Evolutionary conservation across 768 basidiomycete species (phyloP), one percentile per base, ranked within the genome.

Genomic region (Cytidiella melzeri): DNA sequence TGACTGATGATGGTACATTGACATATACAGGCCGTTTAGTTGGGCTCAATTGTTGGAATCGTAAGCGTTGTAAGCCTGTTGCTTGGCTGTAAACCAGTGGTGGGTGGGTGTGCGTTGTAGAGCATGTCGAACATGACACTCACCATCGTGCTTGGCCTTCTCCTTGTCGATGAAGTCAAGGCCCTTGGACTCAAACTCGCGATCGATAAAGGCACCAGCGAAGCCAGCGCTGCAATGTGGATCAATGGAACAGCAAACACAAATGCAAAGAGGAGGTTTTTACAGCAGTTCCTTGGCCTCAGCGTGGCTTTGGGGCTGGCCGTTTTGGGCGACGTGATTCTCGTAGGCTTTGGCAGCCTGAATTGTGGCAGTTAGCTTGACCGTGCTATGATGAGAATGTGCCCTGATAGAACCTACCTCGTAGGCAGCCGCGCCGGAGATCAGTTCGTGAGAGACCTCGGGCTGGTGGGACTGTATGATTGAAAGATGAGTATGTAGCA

Each of bases 391-490:
- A 12, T 6, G 48, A 10, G 19, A 6, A 13, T 19, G 6, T 9
- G 24, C 24, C 13, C 20, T 3, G n/a, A 36, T 12, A 15, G 10
- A 26, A 26, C 49, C 11, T 27, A 50, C 49, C 73, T 80, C 81
- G 63, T 71, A 87, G 25, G 80, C 63, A 6, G 83, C 83, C 38
- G 85, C 85, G 40, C 67, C 83, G 41, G 81, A 79, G 54, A 87
- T 73, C 41, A 86, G 61, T 65, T 87, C 79, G 61, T 87, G 84
- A 10, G 80, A 76, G 45, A 83, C 64, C 48, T 65, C 50, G 2
- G 83, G 77, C 67, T 82, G 66, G 69, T 84, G 83, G 10, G 72
- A 73, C 26, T 48, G 39, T 24, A 23, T 24, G 40, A n/a, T 41
- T 9, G 40, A n/a, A 23, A 19, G 10, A 41, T 41, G n/a, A 23